phyloP scores from a whole-genome alignment of 768 basidiomycete species.

The Lenzites betulinus region DNA sequence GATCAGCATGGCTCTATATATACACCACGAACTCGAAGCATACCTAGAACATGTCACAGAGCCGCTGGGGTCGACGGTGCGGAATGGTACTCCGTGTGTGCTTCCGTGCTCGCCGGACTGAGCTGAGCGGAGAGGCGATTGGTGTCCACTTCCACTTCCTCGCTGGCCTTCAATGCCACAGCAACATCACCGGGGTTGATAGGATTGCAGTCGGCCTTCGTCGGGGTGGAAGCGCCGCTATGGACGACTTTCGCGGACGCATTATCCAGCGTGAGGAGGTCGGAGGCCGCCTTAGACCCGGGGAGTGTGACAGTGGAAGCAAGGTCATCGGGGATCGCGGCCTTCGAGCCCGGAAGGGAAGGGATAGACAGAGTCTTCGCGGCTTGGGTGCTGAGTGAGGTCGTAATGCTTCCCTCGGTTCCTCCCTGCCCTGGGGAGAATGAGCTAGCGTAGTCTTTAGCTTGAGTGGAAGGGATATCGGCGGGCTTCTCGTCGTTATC shows the following conservation, averaged over 20 bases:
- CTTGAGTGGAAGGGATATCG: constrained; percentile 8
- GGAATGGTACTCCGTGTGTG: constrained; percentile 10
- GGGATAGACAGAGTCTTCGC: constrained; percentile 12
- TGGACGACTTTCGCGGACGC: not conserved
- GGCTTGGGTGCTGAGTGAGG: constrained; percentile 4
- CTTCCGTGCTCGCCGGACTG: constrained; percentile 13
- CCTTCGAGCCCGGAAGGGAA: constrained; percentile 7
- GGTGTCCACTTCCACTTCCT: not conserved
- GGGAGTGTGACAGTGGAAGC: constrained; percentile 10
- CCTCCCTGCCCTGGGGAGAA: not conserved
- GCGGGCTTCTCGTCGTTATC: constrained; percentile 20
- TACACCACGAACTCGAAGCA: not conserved
- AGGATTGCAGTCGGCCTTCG: not conserved
- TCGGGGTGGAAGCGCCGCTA: constrained; percentile 11
- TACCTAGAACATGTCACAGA: not conserved
- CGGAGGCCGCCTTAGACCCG: constrained; percentile 11
- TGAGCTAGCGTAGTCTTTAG: constrained; percentile 18
- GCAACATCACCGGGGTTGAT: not conserved
- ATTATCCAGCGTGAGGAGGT: constrained; percentile 2
- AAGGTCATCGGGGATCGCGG: not conserved
- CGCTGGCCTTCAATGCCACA: not conserved
- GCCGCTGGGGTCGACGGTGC: constrained; percentile 13
- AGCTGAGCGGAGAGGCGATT: constrained; percentile 4
- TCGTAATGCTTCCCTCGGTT: not conserved
- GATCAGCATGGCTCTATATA: not conserved